These are phyloP conservation scores for Metroxylon sagu DNA, from an alignment of 176 grass and related monocot species.

Conservation along the genomic window DNA sequence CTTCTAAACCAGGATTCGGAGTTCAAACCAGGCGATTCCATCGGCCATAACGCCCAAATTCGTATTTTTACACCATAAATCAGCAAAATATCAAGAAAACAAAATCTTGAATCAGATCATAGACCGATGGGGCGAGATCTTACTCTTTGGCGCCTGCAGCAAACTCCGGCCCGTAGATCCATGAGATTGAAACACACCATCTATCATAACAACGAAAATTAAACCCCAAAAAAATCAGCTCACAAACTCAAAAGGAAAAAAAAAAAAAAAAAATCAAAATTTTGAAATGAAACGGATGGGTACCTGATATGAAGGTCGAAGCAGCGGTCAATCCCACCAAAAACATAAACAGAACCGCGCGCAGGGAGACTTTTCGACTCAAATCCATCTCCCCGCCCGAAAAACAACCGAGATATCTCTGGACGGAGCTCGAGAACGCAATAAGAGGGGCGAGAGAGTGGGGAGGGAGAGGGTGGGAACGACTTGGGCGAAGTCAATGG, in stretches of 20 bases:
- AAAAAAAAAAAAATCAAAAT: background rate
- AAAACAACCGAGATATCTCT: too few relatives aligned
- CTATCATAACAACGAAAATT: constrained; percentile 9
- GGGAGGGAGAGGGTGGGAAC: background rate
- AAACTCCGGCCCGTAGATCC: constrained; percentile 46
- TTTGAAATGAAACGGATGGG: background rate
- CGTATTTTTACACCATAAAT: too few relatives aligned
- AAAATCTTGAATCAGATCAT: too few relatives aligned
- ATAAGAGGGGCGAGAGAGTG: background rate
- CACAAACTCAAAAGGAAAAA: background rate
- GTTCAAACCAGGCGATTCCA: too few relatives aligned
- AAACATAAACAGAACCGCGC: constrained; percentile 25
- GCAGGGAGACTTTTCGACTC: constrained; percentile 17
- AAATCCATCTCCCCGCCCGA: constrained; percentile 26
- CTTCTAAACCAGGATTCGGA: too few relatives aligned
- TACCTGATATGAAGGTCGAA: constrained; percentile 52
- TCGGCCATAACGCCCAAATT: too few relatives aligned
- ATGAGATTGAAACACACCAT: constrained; percentile 33
- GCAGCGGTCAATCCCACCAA: constrained; percentile 22
- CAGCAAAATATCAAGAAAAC: too few relatives aligned
- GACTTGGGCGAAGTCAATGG: too few relatives aligned
- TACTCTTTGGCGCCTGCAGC: constrained; percentile 53
- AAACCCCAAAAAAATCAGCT: too few relatives aligned
- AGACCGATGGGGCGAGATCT: background rate
- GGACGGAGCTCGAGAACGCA: too few relatives aligned